Evolutionary conservation across 1,284 basidiomycete species (phyloP), one percentile per base, ranked within the genome.

Genomic region (Leccinum fallax): DNA sequence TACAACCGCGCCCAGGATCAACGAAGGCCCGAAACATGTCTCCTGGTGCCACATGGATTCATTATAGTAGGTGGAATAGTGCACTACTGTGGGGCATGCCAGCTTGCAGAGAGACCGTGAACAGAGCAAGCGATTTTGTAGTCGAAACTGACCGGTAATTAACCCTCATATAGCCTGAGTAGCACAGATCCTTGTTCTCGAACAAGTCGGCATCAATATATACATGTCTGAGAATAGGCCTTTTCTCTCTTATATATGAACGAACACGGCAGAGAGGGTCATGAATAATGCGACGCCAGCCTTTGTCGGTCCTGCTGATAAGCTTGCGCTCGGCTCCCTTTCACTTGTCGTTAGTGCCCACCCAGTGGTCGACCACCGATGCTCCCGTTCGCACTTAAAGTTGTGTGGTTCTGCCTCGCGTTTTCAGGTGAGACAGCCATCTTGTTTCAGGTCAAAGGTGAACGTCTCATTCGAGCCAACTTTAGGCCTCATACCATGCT

Each of bases 361-460:
- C 26, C 26, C 28, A 49, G 40, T 32, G 38, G 53, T 43, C 43
- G 24, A 40, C 43, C 13, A 9, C 56, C 30, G 19, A 75, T 72
- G 74, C 66, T 75, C 10, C 70, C 74, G 5, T 71, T 67, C 24
- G 57, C 71, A 8, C 67, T 72, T 26, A 75, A 72, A 58, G 53
- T 63, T 9, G 19, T 58, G 6, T 72, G 74, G 71, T 71, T 75
- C 53, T 64, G 56, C 48, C 66, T 73, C 53, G 74, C 68, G 6
- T 40, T 65, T 13, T 63, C 65, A 53, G 71, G 74, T 67, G 61
- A 58, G 65, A 32, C 4, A 4, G 16, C 2, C 4, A 24, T 53
- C 24, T 43, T 26, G 5, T 56, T 32, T 15, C n/a, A 15, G 10
- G 40, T 8, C 26, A 16, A 16, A 21, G 3, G 21, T 28, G 16